Evolutionary conservation across 805 yeast species (phyloP), one percentile per base, ranked within the genome.

Genomic region (Teunomyces kruisii): DNA sequence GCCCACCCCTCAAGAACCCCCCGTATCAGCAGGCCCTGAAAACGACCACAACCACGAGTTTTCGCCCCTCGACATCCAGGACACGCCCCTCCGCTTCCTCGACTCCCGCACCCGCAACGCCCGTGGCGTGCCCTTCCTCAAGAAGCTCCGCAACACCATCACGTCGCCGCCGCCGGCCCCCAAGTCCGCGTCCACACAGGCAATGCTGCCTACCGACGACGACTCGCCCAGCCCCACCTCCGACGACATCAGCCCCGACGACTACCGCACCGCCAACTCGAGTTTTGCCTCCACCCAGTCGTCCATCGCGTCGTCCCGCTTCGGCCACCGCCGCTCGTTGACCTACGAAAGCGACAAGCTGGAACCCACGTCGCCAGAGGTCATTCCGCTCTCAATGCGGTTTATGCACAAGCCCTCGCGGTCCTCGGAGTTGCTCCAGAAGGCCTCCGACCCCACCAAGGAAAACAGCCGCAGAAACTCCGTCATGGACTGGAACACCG

Each of bases 321-420:
- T 17, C 40, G 22, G 3, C 27, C 29, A 37, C n/a, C 39, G 39
- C 32, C 36, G 27, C 19, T 31, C 48, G 9, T 38, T 41, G 31
- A 45, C 48, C 17, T 45, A 45, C 32, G 43, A 32, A n/a, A 35
- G 45, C 12, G 17, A 35, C 38, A n/a, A 13, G 16, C 26, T 17
- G 38, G 13, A 17, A 9, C 28, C 12, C 16, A 40, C 38, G 45
- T 22, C 48, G 19, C 39, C 39, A 44, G 46, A 45, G n/a, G 44
- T 35, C 10, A 44, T 50, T 10, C 63, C 68, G 9, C 56, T 61
- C 17, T 66, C 72, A 3, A 55, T 71, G 57, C 59, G 61, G 40
- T 62, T 68, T 47, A 62, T 70, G 49, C 74, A 70, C 48, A 68
- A 65, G 46, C 76, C 76, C 10, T 53, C 65, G 19, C 50, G 76